These are phyloP conservation scores for Xylaria sp. DNA, from an alignment of 2,329 filamentous ascomycete species.

Conservation along the genomic window DNA sequence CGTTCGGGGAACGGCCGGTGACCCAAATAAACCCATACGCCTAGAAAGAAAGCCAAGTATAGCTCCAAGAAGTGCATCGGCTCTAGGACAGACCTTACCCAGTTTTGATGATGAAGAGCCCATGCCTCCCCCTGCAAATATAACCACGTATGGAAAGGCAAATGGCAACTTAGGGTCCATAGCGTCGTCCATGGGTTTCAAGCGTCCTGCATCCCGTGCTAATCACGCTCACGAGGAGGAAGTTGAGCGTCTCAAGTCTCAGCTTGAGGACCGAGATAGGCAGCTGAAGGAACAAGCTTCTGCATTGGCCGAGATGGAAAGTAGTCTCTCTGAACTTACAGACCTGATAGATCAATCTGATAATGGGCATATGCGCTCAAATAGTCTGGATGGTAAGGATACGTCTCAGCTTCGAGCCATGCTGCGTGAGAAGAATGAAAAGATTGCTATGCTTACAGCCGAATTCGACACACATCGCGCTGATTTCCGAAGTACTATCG, in stretches of 20 bases:
- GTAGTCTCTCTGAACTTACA: conserved; percentile 58
- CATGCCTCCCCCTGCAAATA: conserved; percentile 53
- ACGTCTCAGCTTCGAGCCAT: conserved; percentile 80
- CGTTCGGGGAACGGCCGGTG: conserved; percentile 68
- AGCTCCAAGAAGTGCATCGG: conserved; percentile 68
- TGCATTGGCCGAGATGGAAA: conserved; percentile 88
- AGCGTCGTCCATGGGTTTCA: conserved; percentile 65
- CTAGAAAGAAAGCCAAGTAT: conserved; percentile 62
- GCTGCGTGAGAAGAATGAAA: conserved; percentile 94
- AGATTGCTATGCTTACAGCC: conserved; percentile 89
- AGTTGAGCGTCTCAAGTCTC: conserved; percentile 74
- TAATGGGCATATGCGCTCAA: conserved; percentile 55
- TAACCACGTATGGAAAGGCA: conserved; percentile 62
- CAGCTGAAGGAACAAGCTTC: conserved; percentile 89
- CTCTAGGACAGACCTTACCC: conserved; percentile 60
- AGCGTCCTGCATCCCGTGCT: conserved; percentile 65
- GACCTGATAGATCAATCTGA: conserved; percentile 72
- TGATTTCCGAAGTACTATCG: conserved; percentile 96
- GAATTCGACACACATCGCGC: conserved; percentile 96
- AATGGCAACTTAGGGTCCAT: conserved; percentile 65
- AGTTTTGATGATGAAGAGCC: conserved; percentile 67
- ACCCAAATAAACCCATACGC: conserved; percentile 67
- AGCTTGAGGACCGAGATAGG: conserved; percentile 84
- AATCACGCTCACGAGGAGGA: conserved; percentile 71
- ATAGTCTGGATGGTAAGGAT: conserved; percentile 74